Percentiles rank a stretch among this genome's conserved stretches.
Conservation (phyloP, 2,329 filamentous ascomycete genomes). For the Penicillium sp. region DNA sequence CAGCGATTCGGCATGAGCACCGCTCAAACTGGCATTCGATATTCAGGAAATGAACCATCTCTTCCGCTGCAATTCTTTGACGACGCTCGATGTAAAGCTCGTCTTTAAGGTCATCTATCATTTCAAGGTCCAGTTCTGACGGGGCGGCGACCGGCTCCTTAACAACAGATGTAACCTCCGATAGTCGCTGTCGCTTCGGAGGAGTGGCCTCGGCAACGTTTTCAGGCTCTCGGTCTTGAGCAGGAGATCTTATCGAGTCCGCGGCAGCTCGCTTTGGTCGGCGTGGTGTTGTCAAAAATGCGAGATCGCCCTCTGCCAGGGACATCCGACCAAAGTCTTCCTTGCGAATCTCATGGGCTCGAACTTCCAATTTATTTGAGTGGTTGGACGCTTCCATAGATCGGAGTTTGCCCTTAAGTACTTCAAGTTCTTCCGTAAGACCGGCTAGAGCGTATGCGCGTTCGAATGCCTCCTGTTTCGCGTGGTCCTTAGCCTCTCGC, state of each 20-base stretch:
- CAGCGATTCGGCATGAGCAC: conserved; percentile 50
- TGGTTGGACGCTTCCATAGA: conserved; percentile 41
- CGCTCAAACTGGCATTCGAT: conserved; percentile 52
- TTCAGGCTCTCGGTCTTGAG: conserved; percentile 7
- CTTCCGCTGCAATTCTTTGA: conserved; percentile 54
- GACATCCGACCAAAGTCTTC: conserved; percentile 30
- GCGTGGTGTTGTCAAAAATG: conserved; percentile 32
- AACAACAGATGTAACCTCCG: conserved; percentile 25
- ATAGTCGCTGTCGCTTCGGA: conserved; percentile 36
- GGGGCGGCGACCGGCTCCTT: conserved; percentile 25
- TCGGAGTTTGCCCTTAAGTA: conserved; percentile 44
- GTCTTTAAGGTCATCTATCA: conserved; percentile 48
- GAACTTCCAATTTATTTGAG: conserved; percentile 32
- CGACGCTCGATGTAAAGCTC: conserved; percentile 54
- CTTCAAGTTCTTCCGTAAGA: conserved; percentile 46
- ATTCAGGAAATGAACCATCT: conserved; percentile 55
- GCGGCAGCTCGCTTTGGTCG: conserved; percentile 36
- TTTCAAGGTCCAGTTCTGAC: conserved; percentile 39
- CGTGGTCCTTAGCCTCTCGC: conserved; percentile 48
- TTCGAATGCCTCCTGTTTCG: conserved; percentile 50
- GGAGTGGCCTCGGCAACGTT: conserved; percentile 29
- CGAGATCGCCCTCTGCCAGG: conserved; percentile 34
- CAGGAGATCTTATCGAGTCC: conserved; percentile 26
- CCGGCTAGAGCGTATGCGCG: conserved; percentile 48
- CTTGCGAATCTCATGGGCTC: conserved; percentile 32